Evolutionary conservation across 345 rosid genomes (phyloP).

Genomic region (Eutrema heterophyllum): DNA sequence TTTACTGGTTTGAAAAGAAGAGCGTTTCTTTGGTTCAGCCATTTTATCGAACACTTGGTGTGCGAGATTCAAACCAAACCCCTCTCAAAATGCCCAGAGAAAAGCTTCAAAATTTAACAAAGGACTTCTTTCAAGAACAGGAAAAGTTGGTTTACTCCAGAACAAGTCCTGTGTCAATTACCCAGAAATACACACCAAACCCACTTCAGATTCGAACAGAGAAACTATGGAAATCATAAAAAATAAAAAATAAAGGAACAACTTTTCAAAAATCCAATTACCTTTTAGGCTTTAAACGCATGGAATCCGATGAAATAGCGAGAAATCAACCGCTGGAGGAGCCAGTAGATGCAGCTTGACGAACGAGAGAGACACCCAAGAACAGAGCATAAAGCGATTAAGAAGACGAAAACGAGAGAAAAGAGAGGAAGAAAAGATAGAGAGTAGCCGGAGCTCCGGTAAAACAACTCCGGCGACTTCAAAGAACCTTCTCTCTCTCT

Average conservation of each 20-base stretch:
- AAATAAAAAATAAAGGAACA: background rate
- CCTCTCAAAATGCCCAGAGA: background rate
- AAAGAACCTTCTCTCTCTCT: background rate
- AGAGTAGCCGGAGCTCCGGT: slow-evolving; percentile 68
- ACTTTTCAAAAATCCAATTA: slow-evolving; percentile 9
- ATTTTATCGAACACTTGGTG: slow-evolving; percentile 31
- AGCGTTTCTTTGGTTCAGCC: slow-evolving; percentile 36
- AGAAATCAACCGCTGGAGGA: slow-evolving; percentile 41
- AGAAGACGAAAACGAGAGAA: slow-evolving; percentile 4
- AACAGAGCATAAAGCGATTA: slow-evolving; percentile 19
- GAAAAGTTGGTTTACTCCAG: slow-evolving; percentile 53
- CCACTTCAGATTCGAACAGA: slow-evolving; percentile 28
- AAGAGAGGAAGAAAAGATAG: slow-evolving; percentile 26
- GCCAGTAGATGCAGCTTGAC: slow-evolving; percentile 31
- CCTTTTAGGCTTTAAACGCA: slow-evolving; percentile 78
- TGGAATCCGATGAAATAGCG: slow-evolving; percentile 45
- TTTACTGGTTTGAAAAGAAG: slow-evolving; percentile 25
- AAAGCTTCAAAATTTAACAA: background rate
- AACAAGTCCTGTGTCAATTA: slow-evolving; percentile 58
- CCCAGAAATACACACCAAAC: background rate
- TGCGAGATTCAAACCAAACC: slow-evolving; percentile 30
- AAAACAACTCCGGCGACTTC: slow-evolving; percentile 33
- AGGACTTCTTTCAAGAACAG: slow-evolving; percentile 61
- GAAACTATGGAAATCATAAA: background rate
- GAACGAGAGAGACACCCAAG: slow-evolving; percentile 29